These are phyloP conservation scores for Cenococcum geophilum DNA, from an alignment of 495 filamentous ascomycete species.

Conservation along the genomic window DNA sequence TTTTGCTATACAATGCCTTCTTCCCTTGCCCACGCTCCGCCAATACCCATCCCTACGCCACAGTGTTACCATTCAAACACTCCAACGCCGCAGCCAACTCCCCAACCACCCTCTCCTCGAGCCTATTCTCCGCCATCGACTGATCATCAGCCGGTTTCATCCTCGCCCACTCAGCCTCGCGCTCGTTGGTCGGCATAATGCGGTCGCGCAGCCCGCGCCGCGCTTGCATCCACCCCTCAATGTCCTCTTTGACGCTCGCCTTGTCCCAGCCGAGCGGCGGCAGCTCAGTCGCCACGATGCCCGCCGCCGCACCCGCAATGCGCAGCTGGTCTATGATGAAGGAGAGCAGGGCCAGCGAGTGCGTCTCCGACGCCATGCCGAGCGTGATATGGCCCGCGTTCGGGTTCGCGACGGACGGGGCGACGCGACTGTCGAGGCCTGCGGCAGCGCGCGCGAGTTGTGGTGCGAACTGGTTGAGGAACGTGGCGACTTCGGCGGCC, in stretches of 20 bases:
- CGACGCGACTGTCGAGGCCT: slow-evolving; percentile 41
- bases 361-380: slow-evolving; percentile 64
- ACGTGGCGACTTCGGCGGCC: slow-evolving; percentile 75
- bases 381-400: slow-evolving; percentile 54
- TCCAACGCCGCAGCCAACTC: slow-evolving; percentile 54
- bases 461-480: slow-evolving; percentile 76
- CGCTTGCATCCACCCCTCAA: slow-evolving; percentile 65
- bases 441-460: slow-evolving; percentile 48
- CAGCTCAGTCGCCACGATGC: slow-evolving; percentile 56
- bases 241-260: slow-evolving; percentile 62
- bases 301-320: slow-evolving; percentile 51
- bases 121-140: slow-evolving; percentile 47
- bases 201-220: slow-evolving; percentile 56
- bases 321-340: slow-evolving; percentile 58
- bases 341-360: slow-evolving; percentile 67
- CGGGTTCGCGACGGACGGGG: slow-evolving; percentile 53
- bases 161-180: slow-evolving; percentile 59
- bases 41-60: no score
- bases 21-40: no score
- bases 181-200: slow-evolving; percentile 62
- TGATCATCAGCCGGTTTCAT: slow-evolving; percentile 27
- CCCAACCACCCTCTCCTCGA: slow-evolving; percentile 67
- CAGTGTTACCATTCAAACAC: slow-evolving; percentile 33
- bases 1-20: no score
- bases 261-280: slow-evolving; percentile 67